Evolutionary conservation across 345 rosid species (phyloP).

Genomic region (Alliaria petiolata): DNA sequence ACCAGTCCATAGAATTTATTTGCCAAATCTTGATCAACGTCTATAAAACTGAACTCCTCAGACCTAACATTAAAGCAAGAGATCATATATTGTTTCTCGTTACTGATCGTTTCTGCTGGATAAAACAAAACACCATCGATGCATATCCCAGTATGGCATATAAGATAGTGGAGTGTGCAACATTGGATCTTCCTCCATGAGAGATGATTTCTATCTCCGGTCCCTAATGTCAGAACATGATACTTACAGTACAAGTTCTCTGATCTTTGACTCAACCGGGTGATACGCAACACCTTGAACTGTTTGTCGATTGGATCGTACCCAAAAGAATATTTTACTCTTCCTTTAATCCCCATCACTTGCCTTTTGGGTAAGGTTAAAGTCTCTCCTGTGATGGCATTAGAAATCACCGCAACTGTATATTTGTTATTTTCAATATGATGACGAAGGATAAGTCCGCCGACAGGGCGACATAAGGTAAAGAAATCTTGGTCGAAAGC

Average conservation of each 20-base stretch:
- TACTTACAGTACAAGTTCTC: neutral
- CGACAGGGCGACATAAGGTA: neutral
- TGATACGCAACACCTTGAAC: neutral
- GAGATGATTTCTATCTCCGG: neutral
- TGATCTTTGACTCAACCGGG: neutral
- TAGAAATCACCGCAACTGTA: neutral
- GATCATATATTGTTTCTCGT: no score
- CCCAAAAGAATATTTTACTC: neutral
- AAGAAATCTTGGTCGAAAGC: no score
- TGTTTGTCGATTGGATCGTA: constrained; percentile 4
- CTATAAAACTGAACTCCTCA: no score
- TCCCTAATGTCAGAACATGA: neutral
- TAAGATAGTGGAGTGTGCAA: no score
- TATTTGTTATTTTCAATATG: no score
- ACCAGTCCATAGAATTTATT: no score
- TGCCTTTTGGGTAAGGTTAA: neutral
- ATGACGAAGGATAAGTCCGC: neutral
- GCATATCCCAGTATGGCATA: neutral
- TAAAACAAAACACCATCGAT: neutral
- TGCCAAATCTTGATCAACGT: no score
- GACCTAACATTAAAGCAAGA: no score
- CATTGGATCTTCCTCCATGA: neutral
- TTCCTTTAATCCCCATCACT: no score
- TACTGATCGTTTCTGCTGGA: no score
- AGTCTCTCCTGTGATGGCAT: neutral